Evolutionary conservation across 2,329 filamentous ascomycete genomes (phyloP), one percentile per base, ranked within the genome.

Genomic region (Penicillium sp.): DNA sequence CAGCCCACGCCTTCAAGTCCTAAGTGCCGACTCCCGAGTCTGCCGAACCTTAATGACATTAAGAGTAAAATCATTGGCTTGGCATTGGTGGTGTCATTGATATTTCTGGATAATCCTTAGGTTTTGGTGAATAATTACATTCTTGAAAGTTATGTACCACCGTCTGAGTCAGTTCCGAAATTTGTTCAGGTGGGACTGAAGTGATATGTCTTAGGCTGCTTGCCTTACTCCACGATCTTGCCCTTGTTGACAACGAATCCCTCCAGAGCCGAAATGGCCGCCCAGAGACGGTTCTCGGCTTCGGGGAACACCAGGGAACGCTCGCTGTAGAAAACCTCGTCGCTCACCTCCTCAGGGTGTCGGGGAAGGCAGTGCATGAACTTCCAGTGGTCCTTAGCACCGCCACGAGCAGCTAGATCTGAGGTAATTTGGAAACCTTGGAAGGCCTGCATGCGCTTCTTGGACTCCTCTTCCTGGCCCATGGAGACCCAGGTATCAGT

Each of bases 401-500:
- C 90, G 35, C 89, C 90, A 40, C 84, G 78, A 69, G 84, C 80
- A 1, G 89, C 91, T 57, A 98, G 75, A 35, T 93, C 87, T 39
- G 84, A 80, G 2, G 91, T 96, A 62, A 98, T 86, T 67, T 96
- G 91, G 71, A 90, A 98, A 11, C 91, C 90, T 24, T 79, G 78
- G 67, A 98, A 98, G 2, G 83, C 89, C 63, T 84, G 80, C 50
- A 96, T 67, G 41, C 88, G 78, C 75, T 86, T 85, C 57, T 83
- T 77, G 31, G 82, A 77, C 70, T 98, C 93, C 46, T 81, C 81
- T 69, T 98, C 93, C 70, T 97, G 91, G 38, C 93, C 93, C 93
- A 98, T 98, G 1, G 89, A 95, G 26, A 98, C 81, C 93, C 93
- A 98, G 1, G 93, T 98, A 64, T 98, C 93, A 0, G 93, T 98